phyloP scores from a whole-genome alignment of 2,329 filamentous ascomycete species.

The Aspergillus sp. region DNA sequence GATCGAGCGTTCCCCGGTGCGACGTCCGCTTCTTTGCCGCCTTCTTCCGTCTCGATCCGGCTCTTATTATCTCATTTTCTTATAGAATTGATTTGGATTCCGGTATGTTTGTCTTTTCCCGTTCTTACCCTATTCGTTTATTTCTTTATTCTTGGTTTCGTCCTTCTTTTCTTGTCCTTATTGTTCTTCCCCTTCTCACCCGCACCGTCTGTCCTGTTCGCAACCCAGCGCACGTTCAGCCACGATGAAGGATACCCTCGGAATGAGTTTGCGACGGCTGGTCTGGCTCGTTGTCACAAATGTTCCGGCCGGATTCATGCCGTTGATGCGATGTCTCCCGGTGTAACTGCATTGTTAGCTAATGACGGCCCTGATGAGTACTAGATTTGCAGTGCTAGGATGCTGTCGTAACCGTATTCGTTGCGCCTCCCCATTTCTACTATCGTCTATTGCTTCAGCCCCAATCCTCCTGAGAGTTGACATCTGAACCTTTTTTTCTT shows the following conservation, averaged over 20 bases:
- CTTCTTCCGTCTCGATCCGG: conserved; percentile 8
- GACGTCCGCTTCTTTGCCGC: conserved; percentile 17
- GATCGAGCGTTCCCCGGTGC: conserved; percentile 2
- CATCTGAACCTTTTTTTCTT: background rate
- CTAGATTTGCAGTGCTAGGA: background rate
- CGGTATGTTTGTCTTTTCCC: conserved; percentile 1
- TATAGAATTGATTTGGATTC: background rate
- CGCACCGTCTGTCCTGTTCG: background rate
- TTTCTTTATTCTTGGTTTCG: background rate
- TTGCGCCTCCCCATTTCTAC: no score
- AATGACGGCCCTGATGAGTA: background rate
- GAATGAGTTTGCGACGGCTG: conserved; percentile 7
- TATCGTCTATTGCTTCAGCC: background rate
- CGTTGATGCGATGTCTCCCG: background rate
- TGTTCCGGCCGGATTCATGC: background rate
- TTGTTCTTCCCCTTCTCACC: background rate
- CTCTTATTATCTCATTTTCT: background rate
- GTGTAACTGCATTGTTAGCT: background rate
- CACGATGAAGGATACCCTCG: background rate
- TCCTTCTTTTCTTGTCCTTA: conserved; percentile 1
- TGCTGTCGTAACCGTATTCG: no score
- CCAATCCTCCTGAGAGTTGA: conserved; percentile 4
- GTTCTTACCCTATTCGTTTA: conserved; percentile 5
- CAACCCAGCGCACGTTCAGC: background rate
- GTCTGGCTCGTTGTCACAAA: background rate